phyloP scores from a whole-genome alignment of 192 early-diverging fungal species.

The Coemansia umbellata region DNA sequence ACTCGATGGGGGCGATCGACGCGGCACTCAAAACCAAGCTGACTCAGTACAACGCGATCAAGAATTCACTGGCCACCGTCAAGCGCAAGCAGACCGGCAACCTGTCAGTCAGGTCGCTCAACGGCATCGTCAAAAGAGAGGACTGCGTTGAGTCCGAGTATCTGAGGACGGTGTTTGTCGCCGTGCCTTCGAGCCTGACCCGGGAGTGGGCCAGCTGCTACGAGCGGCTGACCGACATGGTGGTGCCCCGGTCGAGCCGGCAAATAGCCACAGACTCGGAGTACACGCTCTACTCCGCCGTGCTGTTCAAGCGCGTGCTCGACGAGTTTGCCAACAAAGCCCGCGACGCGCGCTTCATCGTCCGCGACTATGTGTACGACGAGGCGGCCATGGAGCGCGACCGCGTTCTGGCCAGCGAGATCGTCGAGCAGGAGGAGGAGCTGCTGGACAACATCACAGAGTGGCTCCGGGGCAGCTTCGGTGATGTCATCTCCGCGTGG shows the following conservation, averaged over 20 bases:
- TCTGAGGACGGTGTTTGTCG: slow-evolving; percentile 86
- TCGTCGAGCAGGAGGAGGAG: slow-evolving; percentile 78
- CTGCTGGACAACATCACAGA: slow-evolving; percentile 71
- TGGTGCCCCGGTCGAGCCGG: slow-evolving; percentile 91
- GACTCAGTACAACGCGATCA: slow-evolving; percentile 79
- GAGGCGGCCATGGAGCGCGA: slow-evolving; percentile 69
- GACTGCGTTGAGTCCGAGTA: slow-evolving; percentile 96
- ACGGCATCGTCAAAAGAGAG: slow-evolving; percentile 86
- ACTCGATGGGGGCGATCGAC: slow-evolving; percentile 86
- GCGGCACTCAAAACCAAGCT: slow-evolving; percentile 87
- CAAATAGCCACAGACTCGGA: slow-evolving; percentile 95
- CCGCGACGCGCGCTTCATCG: slow-evolving; percentile 87
- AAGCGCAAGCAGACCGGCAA: slow-evolving; percentile 85
- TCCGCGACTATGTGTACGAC: slow-evolving; percentile 94
- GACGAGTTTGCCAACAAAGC: slow-evolving; percentile 92
- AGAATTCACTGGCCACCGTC: slow-evolving; percentile 74
- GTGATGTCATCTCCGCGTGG: slow-evolving; percentile 89
- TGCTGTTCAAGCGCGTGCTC: slow-evolving; percentile 80
- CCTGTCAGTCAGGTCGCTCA: slow-evolving; percentile 80
- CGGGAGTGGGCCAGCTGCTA: slow-evolving; percentile 86
- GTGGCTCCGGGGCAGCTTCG: slow-evolving; percentile 90
- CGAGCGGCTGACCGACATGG: slow-evolving; percentile 89
- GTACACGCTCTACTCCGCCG: slow-evolving; percentile 86
- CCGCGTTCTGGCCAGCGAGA: slow-evolving; percentile 61
- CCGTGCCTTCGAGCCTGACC: slow-evolving; percentile 80